Evolutionary conservation across 2,329 filamentous ascomycete species (phyloP).

Genomic region (Xylaria sp.): DNA sequence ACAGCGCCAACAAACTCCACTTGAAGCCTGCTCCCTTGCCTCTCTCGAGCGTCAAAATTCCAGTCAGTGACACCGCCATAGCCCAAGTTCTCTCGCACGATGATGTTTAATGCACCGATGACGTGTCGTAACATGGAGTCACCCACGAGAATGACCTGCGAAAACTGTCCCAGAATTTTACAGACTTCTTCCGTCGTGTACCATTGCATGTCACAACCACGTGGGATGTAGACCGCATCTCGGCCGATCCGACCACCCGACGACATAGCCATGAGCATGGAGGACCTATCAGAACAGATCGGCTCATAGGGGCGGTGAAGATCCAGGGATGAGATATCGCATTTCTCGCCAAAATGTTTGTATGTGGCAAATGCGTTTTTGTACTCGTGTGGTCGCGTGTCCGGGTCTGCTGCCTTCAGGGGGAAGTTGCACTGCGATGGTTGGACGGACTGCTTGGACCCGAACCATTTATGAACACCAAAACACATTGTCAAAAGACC

Average conservation of each 20-base stretch:
- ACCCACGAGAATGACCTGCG: slow-evolving; percentile 58
- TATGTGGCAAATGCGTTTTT: slow-evolving; percentile 54
- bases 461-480: neutral
- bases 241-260: slow-evolving; percentile 57
- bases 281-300: slow-evolving; percentile 50
- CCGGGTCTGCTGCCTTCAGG: slow-evolving; percentile 7
- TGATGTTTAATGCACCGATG: slow-evolving; percentile 58
- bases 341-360: slow-evolving; percentile 54
- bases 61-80: slow-evolving; percentile 61
- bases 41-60: slow-evolving; percentile 58
- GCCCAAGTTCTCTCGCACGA: slow-evolving; percentile 57
- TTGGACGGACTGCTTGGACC: neutral
- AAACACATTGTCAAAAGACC: neutral
- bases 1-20: neutral
- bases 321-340: slow-evolving; percentile 57
- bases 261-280: slow-evolving; percentile 55
- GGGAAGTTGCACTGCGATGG: slow-evolving; percentile 10
- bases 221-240: slow-evolving; percentile 57
- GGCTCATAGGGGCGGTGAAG: slow-evolving; percentile 51
- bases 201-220: slow-evolving; percentile 60
- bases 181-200: slow-evolving; percentile 58
- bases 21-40: slow-evolving; percentile 41
- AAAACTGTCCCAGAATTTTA: slow-evolving; percentile 56
- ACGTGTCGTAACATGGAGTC: slow-evolving; percentile 62
- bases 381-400: slow-evolving; percentile 30